Evolutionary conservation across 2,329 filamentous ascomycete genomes (phyloP), one percentile per base, ranked within the genome.

Genomic region (Podosphaera fusca): DNA sequence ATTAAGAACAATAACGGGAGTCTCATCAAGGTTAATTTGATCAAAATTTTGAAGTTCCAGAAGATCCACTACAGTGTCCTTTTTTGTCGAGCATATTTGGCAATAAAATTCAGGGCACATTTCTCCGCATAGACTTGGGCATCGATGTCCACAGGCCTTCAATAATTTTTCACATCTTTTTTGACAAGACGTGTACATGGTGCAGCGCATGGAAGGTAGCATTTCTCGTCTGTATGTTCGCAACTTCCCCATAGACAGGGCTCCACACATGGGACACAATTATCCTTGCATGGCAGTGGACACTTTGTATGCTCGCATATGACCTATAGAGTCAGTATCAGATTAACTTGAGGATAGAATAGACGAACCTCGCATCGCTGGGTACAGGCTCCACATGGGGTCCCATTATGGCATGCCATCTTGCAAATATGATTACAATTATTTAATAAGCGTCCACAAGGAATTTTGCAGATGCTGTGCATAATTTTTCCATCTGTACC

Each of bases 101-200:
- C 82, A 86, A 62, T 72, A 79, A 0, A 59, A 62, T 1, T 65
- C 53, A 0, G 80, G 81, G 59, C 82, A 87, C 0, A 58, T 58
- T 63, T 85, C 82, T 1, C 82, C 81, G 61, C 82, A 86, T 1
- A 84, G 59, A 0, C 76, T 78, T 0, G 81, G 81, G 69, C 78
- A 86, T 64, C 72, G 76, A 64, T 85, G 81, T 0, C 77, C 77
- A 63, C 82, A 86, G 0, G 4, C 10, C 6, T 14, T 35, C 42
- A 56, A 47, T 10, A 35, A 21, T 30, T 49, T 56, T 31, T 35
- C 36, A 34, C 54, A 55, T 12, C 54, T 38, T 21, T 47, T 4
- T 33, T 55, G 30, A 14, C 54, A 55, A 38, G 14, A 5, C 34
- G 4, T 38, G 47, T 50, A 30, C 55, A 56, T 2, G 55, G 55